These are phyloP conservation scores for Oryza nivara DNA, from an alignment of 176 grass and related monocot species.

Conservation along the genomic window DNA sequence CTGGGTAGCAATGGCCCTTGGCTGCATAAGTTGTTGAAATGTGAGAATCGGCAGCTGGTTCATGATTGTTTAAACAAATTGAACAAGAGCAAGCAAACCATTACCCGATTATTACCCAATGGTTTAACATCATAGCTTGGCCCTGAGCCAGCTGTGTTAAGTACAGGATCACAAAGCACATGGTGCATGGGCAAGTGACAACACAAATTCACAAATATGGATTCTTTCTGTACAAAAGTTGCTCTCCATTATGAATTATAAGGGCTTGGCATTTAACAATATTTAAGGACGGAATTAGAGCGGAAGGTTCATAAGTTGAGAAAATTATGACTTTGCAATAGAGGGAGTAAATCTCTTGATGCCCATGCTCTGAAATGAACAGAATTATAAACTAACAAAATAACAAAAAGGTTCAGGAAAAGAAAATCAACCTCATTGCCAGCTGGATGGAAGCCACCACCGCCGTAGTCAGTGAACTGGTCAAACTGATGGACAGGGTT, in stretches of 20 bases:
- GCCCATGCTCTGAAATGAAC: background rate
- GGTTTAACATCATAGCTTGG: background rate
- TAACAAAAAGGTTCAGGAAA: conserved; percentile 6
- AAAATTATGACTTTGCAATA: background rate
- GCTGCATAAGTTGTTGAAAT: background rate
- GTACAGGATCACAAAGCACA: background rate
- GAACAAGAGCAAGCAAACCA: background rate
- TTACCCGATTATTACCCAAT: background rate
- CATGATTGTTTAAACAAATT: conserved; percentile 2
- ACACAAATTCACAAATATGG: background rate
- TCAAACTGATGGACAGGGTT: conserved; percentile 82
- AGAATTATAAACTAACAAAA: background rate
- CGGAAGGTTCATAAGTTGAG: background rate
- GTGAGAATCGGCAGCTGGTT: background rate
- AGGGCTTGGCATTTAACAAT: background rate
- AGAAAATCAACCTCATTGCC: conserved; percentile 77
- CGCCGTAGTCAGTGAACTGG: conserved; percentile 96
- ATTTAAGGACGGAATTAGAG: background rate
- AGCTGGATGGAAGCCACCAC: conserved; percentile 93
- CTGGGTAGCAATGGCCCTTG: background rate
- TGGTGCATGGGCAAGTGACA: background rate
- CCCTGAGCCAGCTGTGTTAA: background rate
- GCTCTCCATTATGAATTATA: background rate
- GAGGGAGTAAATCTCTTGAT: background rate
- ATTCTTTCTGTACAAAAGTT: background rate